Conservation (phyloP, 495 filamentous ascomycete genomes). For the Paragyromitra xinjiangensis region DNA sequence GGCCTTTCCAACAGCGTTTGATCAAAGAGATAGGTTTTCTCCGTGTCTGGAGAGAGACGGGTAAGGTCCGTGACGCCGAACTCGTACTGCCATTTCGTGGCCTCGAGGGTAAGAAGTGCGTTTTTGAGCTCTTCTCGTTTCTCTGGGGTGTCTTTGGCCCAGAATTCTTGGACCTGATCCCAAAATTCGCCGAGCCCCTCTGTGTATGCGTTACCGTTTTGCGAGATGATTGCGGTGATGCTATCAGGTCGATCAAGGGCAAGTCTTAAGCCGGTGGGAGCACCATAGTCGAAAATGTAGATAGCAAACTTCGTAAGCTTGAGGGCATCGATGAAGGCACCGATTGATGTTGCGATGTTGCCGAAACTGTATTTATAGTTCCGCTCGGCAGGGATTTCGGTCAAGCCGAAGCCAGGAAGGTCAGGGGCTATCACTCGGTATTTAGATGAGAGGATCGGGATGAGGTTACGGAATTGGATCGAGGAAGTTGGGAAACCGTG, state of each 20-base stretch:
- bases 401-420: constrained; percentile 71
- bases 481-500: constrained; percentile 73
- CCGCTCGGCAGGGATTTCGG: constrained; percentile 60
- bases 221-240: constrained; percentile 66
- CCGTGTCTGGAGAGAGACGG: constrained; percentile 58
- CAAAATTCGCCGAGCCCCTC: constrained; percentile 70
- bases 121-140: constrained; percentile 60
- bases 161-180: constrained; percentile 63
- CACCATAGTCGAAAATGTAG: constrained; percentile 75
- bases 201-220: constrained; percentile 72
- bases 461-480: constrained; percentile 65
- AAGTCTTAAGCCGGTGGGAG: constrained; percentile 66
- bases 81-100: constrained; percentile 67
- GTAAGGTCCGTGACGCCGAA: constrained; percentile 60
- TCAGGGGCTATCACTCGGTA: constrained; percentile 62
- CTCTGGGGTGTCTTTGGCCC: constrained; percentile 60
- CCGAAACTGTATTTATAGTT: constrained; percentile 62
- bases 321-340: constrained; percentile 55
- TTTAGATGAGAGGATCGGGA: constrained; percentile 65
- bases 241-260: constrained; percentile 63
- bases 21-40: constrained; percentile 66
- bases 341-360: constrained; percentile 26
- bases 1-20: constrained; percentile 63
- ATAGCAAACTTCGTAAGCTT: constrained; percentile 64
- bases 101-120: constrained; percentile 61